Conservation (phyloP, 2,329 filamentous ascomycete species). For the Sordariomycetes sp. region DNA sequence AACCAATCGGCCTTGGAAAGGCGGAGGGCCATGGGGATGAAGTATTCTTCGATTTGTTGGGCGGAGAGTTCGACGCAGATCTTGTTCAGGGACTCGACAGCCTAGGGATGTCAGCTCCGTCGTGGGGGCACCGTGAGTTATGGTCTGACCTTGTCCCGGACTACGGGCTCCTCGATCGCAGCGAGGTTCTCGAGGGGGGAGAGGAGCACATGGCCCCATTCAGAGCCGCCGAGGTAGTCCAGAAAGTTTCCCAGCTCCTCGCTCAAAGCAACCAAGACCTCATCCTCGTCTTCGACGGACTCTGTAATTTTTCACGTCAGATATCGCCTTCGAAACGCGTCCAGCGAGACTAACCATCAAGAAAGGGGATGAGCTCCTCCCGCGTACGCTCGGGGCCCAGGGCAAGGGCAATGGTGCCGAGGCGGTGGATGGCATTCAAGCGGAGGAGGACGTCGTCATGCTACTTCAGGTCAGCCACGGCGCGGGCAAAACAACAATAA, state of each 20-base stretch:
- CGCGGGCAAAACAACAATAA: constrained; percentile 7
- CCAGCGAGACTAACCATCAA: constrained; percentile 68
- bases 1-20: constrained; percentile 99
- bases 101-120: constrained; percentile 40
- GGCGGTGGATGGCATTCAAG: constrained; percentile 95
- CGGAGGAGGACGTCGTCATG: constrained; percentile 97
- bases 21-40: constrained; percentile 89
- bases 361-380: constrained; percentile 96
- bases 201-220: constrained; percentile 90
- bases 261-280: constrained; percentile 92
- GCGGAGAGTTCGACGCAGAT: constrained; percentile 89
- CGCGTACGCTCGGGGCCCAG: constrained; percentile 92
- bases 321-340: background rate
- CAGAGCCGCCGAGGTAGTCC: constrained; percentile 92
- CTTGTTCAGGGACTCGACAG: constrained; percentile 98
- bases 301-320: constrained; percentile 44
- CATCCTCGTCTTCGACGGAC: constrained; percentile 97
- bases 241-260: constrained; percentile 95
- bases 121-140: background rate
- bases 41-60: constrained; percentile 92
- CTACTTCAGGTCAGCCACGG: constrained; percentile 19
- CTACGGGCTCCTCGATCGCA: constrained; percentile 95
- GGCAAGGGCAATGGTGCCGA: constrained; percentile 95
- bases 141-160: constrained; percentile 81
- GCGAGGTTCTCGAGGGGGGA: constrained; percentile 97